These are phyloP conservation scores for Xanthoconium stramineum DNA, from an alignment of 768 basidiomycete species.

Conservation along the genomic window DNA sequence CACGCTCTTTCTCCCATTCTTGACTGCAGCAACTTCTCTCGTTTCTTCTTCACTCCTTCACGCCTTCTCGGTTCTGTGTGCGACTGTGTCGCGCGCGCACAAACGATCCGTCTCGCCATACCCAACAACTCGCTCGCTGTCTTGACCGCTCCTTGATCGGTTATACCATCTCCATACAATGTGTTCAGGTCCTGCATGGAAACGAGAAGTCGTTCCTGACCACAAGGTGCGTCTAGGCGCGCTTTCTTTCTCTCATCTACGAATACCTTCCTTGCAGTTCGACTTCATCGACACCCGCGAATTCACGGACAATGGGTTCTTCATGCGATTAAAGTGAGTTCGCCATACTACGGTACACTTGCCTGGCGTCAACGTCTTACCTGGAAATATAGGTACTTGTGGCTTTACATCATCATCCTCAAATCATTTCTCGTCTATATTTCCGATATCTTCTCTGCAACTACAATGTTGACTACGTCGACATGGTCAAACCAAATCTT, in stretches of 20 bases:
- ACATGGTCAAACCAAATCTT: constrained; percentile 93
- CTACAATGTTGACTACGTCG: constrained; percentile 90
- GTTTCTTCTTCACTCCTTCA: constrained; percentile 22
- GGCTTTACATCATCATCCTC: constrained; percentile 89
- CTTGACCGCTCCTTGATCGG: constrained; percentile 16
- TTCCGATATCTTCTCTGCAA: constrained; percentile 95
- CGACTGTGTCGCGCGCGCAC: constrained; percentile 35
- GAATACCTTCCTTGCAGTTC: constrained; percentile 53
- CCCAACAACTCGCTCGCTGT: constrained; percentile 24
- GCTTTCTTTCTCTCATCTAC: neutral
- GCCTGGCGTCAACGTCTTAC: constrained; percentile 7
- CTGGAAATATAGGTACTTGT: constrained; percentile 65
- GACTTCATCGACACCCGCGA: constrained; percentile 95
- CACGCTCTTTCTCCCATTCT: too few relatives aligned
- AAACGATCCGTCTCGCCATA: constrained; percentile 25
- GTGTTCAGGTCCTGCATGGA: constrained; percentile 79
- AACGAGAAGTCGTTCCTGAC: constrained; percentile 94
- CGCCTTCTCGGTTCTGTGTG: constrained; percentile 21
- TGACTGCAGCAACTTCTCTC: constrained; percentile 19
- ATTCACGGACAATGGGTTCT: constrained; percentile 83
- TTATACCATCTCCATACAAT: constrained; percentile 15
- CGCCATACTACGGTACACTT: neutral
- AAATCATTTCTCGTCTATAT: constrained; percentile 96
- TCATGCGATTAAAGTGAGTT: constrained; percentile 81
- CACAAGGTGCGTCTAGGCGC: constrained; percentile 70